Evolutionary conservation across 2,329 filamentous ascomycete species (phyloP), one percentile per base, ranked within the genome.

Genomic region (Fusarium burgessii): DNA sequence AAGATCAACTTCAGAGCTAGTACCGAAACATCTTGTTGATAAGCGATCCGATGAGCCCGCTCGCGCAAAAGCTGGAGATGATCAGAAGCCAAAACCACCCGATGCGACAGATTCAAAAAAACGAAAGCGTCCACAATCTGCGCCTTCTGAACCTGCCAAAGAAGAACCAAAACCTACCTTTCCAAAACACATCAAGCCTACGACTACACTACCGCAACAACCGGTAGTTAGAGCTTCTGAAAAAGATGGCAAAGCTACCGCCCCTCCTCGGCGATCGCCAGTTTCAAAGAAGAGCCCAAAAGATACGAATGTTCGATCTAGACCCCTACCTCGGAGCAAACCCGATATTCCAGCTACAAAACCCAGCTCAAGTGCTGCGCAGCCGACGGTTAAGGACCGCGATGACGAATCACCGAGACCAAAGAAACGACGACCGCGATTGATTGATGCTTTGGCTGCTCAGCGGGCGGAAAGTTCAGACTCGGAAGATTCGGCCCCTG

Each of bases 391-490:
- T 5, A 69, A 65, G 45, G 33, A 45, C 25, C 52, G 20, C 20
- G 60, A 59, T 25, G 60, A 60, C n/a, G 58, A 57, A n/a, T 18
- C 18, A 29, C 35, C 57, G 12, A 59, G 59, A 46, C 62, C 71
- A 17, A 71, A 64, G 43, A 58, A 66, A 33, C 67, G 74, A 45
- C 72, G 74, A 8, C 68, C 73, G n/a, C 80, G 84, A 23, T 68
- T 85, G 42, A 85, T 85, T 35, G 84, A 85, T 73, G 76, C 82
- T 1, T 71, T 85, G 23, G 80, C 78, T 10, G 81, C 80, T 2
- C 84, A 85, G 68, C 80, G 76, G 36, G 77, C 79, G 17, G 78
- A 80, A 10, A 81, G 76, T 55, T 74, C 77, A 5, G 79, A 77
- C 27, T 79, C 58, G 60, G 76, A 73, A 62, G 76, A 62, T 63